A percentile compares a stretch with the other conserved stretches of the same genome.
Evolutionary conservation across 2,329 filamentous ascomycete genomes (phyloP).

Genomic region (Scedosporium dehoogii): DNA sequence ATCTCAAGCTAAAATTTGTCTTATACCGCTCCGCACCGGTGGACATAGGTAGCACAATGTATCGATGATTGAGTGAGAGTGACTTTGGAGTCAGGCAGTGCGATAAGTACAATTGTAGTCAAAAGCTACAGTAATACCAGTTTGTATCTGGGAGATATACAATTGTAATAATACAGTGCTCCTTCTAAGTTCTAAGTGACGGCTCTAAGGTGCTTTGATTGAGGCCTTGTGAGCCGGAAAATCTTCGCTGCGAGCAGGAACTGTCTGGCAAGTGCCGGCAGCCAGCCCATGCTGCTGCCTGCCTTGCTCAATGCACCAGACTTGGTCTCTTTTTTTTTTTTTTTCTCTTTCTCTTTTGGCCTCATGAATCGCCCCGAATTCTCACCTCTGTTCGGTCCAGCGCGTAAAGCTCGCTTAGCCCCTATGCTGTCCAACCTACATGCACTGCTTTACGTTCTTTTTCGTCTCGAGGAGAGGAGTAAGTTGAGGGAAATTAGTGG

Average conservation of each 20-base stretch:
- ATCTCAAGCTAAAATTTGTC: no score
- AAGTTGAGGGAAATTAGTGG: background rate
- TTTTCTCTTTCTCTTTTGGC: background rate
- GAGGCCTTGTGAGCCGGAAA: background rate
- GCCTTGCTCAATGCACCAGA: background rate
- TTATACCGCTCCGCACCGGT: no score
- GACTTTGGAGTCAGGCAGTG: no score
- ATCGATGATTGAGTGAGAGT: no score
- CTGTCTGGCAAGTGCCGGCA: no score
- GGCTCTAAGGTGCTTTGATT: background rate
- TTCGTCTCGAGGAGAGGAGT: background rate
- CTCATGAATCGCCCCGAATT: background rate
- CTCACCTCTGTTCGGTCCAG: background rate
- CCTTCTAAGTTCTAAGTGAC: no score
- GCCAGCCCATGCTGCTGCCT: background rate
- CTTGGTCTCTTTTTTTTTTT: background rate
- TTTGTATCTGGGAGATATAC: no score
- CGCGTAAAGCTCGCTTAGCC: background rate
- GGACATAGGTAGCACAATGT: no score
- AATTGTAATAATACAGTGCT: no score
- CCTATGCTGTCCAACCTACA: background rate
- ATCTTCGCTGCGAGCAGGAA: background rate
- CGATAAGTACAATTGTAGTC: no score
- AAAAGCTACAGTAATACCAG: no score
- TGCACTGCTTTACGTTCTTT: background rate